phyloP scores from a whole-genome alignment of 768 basidiomycete species.

The Boletales sp. region DNA sequence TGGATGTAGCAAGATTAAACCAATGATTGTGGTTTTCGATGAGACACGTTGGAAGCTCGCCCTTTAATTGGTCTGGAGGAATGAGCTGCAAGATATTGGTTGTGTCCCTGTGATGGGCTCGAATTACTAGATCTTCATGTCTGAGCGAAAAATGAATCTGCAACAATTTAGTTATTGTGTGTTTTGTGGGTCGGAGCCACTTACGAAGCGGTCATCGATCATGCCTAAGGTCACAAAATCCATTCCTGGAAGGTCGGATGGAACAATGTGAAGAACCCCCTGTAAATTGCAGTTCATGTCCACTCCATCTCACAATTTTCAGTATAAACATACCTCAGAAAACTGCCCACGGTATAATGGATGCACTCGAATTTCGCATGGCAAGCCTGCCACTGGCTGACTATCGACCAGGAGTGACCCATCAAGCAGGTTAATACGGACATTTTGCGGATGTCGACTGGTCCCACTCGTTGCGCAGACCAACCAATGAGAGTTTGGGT shows the following conservation, averaged over 20 bases:
- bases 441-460: constrained; percentile 11
- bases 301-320: too few species aligned
- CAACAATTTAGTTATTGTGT: neutral
- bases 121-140: constrained; percentile 6
- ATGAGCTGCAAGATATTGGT: constrained; percentile 12
- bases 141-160: constrained; percentile 14
- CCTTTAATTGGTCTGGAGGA: constrained; percentile 6
- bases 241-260: constrained; percentile 12
- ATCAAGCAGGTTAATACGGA: constrained; percentile 7
- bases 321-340: too few species aligned
- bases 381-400: too few species aligned
- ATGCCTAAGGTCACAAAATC: constrained; percentile 8
- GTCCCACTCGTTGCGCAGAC: neutral
- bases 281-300: neutral
- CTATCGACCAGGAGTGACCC: neutral
- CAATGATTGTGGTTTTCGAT: constrained; percentile 17
- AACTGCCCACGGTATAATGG: too few species aligned
- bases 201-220: neutral
- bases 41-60: constrained; percentile 17
- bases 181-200: constrained; percentile 2
- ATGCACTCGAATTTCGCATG: too few species aligned
- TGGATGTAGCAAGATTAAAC: constrained; percentile 10
- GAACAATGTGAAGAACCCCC: constrained; percentile 4
- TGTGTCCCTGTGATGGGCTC: neutral
- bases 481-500: constrained; percentile 13